Conservation (phyloP, 2,329 filamentous ascomycete genomes). For the Huntiella abstrusa region DNA sequence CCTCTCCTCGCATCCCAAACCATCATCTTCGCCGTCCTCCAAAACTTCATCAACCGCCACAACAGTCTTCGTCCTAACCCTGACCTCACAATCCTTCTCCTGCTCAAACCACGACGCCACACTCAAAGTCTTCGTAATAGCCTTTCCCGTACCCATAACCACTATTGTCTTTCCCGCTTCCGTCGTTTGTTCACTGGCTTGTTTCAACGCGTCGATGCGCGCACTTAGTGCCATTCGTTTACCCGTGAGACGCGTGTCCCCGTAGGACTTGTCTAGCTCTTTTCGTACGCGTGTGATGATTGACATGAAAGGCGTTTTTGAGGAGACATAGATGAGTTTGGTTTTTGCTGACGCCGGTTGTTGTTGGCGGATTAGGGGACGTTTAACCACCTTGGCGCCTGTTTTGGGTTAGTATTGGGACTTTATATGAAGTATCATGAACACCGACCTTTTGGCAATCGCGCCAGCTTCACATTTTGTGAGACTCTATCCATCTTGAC, state of each 20-base stretch:
- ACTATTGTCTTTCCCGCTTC: constrained; percentile 26
- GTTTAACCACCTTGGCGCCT: constrained; percentile 32
- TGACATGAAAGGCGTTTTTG: constrained; percentile 47
- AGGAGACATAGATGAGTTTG: constrained; percentile 43
- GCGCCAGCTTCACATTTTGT: constrained; percentile 19
- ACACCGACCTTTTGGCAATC: constrained; percentile 18
- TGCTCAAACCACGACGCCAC: constrained; percentile 41
- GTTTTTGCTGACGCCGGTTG: constrained; percentile 25
- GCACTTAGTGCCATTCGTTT: constrained; percentile 27
- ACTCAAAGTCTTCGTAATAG: constrained; percentile 42
- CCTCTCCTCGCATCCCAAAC: constrained; percentile 19
- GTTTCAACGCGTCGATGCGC: constrained; percentile 22
- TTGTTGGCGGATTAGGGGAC: constrained; percentile 25
- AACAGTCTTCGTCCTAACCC: constrained; percentile 42
- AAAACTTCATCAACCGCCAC: constrained; percentile 50
- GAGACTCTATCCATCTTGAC: constrained; percentile 9
- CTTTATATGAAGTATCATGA: neutral
- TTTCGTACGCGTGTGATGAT: constrained; percentile 46
- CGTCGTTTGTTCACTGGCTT: constrained; percentile 3
- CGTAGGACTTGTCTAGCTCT: constrained; percentile 34
- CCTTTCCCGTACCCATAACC: constrained; percentile 46
- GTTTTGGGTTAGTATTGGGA: neutral
- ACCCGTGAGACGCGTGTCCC: constrained; percentile 7
- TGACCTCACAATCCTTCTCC: constrained; percentile 25
- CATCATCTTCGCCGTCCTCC: constrained; percentile 18